A percentile compares a stretch with the other conserved stretches of the same genome.
These are phyloP conservation scores for Pholiota microspora DNA, from an alignment of 768 basidiomycete species.

Conservation along the genomic window DNA sequence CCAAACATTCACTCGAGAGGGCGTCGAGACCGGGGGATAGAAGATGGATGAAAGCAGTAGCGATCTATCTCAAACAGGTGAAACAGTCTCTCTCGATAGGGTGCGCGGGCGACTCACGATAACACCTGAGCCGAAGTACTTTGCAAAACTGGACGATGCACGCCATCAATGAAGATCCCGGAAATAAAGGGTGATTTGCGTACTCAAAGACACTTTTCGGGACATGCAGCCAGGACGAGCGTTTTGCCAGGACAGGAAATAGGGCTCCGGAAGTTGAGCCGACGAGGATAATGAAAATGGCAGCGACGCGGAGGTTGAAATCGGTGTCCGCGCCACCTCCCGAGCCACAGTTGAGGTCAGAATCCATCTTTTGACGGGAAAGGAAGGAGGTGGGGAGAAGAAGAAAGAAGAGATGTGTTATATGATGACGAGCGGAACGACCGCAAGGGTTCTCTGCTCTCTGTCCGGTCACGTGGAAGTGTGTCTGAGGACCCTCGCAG, in stretches of 20 bases:
- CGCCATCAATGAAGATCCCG: slow-evolving; percentile 10
- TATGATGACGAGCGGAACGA: slow-evolving; percentile 22
- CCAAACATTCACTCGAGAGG: slow-evolving; percentile 68
- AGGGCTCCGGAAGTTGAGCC: slow-evolving; percentile 60
- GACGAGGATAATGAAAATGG: slow-evolving; percentile 71
- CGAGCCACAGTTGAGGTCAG: slow-evolving; percentile 41
- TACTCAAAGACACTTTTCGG: slow-evolving; percentile 71
- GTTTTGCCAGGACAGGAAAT: slow-evolving; percentile 67
- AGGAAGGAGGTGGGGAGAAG: slow-evolving; percentile 7
- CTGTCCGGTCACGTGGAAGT: slow-evolving; percentile 16
- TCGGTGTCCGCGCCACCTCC: slow-evolving; percentile 51
- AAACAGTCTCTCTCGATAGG: slow-evolving; percentile 3
- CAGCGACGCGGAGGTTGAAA: slow-evolving; percentile 59
- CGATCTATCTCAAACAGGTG: slow-evolving; percentile 50
- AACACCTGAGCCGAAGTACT: slow-evolving; percentile 89
- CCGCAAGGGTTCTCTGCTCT: slow-evolving; percentile 31
- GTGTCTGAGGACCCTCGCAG: slow-evolving; percentile 29
- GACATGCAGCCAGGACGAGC: slow-evolving; percentile 49
- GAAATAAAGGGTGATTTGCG: slow-evolving; percentile 19
- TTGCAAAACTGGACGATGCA: slow-evolving; percentile 58
- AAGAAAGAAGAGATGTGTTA: slow-evolving; percentile 14
- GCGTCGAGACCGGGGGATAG: slow-evolving; percentile 73
- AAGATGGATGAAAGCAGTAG: slow-evolving; percentile 87
- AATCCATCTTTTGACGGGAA: slow-evolving; percentile 5
- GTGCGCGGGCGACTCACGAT: slow-evolving; percentile 49